Percentiles rank a stretch among this genome's conserved stretches.
Conservation (phyloP, 306 rosid species). For the Senna tora region DNA sequence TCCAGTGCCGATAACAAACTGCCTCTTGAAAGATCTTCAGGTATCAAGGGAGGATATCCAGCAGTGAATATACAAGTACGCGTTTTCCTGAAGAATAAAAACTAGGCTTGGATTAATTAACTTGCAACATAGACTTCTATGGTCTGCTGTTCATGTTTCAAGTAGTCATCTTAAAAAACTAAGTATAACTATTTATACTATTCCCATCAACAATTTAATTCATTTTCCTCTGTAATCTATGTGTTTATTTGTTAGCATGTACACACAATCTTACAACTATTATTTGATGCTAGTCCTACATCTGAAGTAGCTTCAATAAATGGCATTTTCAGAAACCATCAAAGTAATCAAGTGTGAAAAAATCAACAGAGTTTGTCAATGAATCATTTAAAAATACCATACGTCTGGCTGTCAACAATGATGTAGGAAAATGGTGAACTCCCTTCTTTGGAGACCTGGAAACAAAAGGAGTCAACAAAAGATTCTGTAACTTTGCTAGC, state of each 20-base stretch:
- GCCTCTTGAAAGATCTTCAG: conserved; percentile 61
- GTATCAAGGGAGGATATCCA: conserved; percentile 81
- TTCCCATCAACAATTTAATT: conserved; percentile 15
- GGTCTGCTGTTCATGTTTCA: conserved; percentile 3
- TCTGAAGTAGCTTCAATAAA: conserved; percentile 3
- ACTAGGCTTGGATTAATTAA: conserved; percentile 35
- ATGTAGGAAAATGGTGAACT: conserved; percentile 81
- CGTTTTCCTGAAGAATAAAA: conserved; percentile 70
- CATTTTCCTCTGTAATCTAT: background rate
- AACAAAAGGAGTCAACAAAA: conserved; percentile 35
- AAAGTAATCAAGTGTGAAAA: conserved; percentile 20
- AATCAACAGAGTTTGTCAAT: conserved; percentile 15
- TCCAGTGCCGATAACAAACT: conserved; percentile 66
- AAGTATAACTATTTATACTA: background rate
- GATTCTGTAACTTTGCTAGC: conserved; percentile 23
- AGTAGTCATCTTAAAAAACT: conserved; percentile 3
- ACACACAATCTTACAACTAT: conserved; percentile 10
- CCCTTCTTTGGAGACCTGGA: conserved; percentile 82
- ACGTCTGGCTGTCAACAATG: conserved; percentile 81
- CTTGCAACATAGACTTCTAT: conserved; percentile 16
- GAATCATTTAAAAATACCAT: conserved; percentile 39
- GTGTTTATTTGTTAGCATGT: conserved; percentile 9
- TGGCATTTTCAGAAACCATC: background rate
- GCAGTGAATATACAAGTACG: conserved; percentile 88
- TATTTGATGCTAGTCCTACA: conserved; percentile 6